Conservation (phyloP, 805 yeast species). For the Yamadazyma laniorum region DNA sequence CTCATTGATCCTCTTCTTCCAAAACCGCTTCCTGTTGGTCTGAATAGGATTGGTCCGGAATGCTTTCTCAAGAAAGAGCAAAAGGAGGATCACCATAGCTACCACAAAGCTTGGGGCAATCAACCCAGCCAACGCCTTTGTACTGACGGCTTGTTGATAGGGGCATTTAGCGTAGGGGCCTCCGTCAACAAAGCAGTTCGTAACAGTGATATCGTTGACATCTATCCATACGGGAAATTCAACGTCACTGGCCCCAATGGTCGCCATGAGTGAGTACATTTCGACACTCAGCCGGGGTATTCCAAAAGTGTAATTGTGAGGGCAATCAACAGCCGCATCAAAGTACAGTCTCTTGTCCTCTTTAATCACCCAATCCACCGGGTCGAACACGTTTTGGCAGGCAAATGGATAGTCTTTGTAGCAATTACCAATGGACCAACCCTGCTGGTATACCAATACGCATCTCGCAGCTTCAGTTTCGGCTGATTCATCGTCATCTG, state of each 20-base stretch:
- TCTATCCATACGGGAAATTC: constrained; percentile 68
- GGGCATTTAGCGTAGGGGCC: constrained; percentile 81
- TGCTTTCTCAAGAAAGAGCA: constrained; percentile 52
- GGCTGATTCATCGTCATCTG: background rate
- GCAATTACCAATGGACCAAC: constrained; percentile 73
- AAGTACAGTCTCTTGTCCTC: constrained; percentile 41
- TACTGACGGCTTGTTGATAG: constrained; percentile 55
- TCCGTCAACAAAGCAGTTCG: constrained; percentile 82
- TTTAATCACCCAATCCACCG: constrained; percentile 46
- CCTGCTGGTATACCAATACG: constrained; percentile 37
- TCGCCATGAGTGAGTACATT: constrained; percentile 27
- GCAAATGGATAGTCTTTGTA: constrained; percentile 49
- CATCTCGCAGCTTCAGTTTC: constrained; percentile 38
- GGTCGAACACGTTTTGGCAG: constrained; percentile 47
- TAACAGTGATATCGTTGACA: constrained; percentile 69
- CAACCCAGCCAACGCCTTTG: constrained; percentile 57
- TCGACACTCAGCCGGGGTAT: constrained; percentile 37
- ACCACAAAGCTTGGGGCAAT: constrained; percentile 67
- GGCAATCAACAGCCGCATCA: constrained; percentile 36
- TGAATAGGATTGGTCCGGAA: constrained; percentile 66
- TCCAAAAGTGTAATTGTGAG: constrained; percentile 29
- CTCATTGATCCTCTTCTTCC: constrained; percentile 58
- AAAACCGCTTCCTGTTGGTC: constrained; percentile 59
- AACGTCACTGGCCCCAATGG: constrained; percentile 24
- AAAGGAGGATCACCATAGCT: constrained; percentile 48